Base-by-base conservation (phyloP, 768 basidiomycete species). In the Hygrophorus pudorinus region DNA sequence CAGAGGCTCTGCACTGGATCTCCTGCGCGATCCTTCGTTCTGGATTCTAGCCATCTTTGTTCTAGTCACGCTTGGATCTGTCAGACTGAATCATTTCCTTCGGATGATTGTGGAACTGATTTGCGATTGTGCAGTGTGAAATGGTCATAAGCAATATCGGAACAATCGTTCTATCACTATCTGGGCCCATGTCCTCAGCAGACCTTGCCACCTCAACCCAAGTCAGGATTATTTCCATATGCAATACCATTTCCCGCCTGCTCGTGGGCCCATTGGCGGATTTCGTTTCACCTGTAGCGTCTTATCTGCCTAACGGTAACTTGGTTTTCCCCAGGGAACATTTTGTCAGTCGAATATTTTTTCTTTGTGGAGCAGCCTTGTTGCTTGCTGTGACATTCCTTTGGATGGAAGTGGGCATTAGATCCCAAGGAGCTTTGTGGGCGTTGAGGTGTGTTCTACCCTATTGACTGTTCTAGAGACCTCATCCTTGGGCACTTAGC, bases 101-200 rank as follows among this genome's bases (percentile, higher is more conserved):
- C 8, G 16, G 20, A 33, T 24, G 16, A 35, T 45, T 17, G 29
- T 44, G 45, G 12, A 21, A 39, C 35, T 17, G 47, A 40, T 33
- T 44, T 43, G 24, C 2, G 29, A 3, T 46, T 35, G 32, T 13
- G 5, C 43, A 85, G 82, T 75, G 73, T 37, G 85, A 88, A 59
- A 88, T 86, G 85, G 70, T 90, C 16, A 78, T 89, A 14, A 81
- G 85, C 14, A 90, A 87, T 53, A 79, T 90, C 38, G 86, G 85
- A 30, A 78, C 81, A 1, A 82, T 89, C 41, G 72, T 81, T 11
- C 61, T 81, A 3, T 79, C 86, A 11, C 70, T 87, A 29, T 51
- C 49, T 12, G 41, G 48, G 32, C 48, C 44, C 28, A 29, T 41
- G 4, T 44, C 53, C 5, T 56, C 61, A 12, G 51, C 63, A 13